phyloP scores from a whole-genome alignment of 2,329 filamentous ascomycete species.

The Sphaerulina musiva region DNA sequence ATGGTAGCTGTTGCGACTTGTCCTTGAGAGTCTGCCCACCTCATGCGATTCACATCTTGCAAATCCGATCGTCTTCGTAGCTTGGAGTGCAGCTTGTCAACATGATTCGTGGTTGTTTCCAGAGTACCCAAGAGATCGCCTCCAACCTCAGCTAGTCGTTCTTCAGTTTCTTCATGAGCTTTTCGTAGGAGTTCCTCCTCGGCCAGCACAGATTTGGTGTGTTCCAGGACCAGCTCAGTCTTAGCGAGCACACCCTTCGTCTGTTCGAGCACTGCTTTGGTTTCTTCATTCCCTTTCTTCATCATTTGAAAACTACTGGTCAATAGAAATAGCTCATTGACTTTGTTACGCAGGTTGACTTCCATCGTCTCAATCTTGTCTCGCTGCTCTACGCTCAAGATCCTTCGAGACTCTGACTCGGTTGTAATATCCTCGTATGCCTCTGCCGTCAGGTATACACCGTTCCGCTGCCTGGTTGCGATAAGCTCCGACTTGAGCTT shows the following conservation, averaged over 20 bases:
- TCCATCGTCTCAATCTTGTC: constrained; percentile 92
- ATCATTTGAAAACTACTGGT: constrained; percentile 81
- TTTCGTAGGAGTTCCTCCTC: constrained; percentile 75
- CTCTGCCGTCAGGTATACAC: constrained; percentile 86
- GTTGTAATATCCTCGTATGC: constrained; percentile 85
- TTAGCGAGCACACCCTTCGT: constrained; percentile 78
- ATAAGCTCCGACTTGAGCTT: constrained; percentile 91
- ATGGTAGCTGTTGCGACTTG: constrained; percentile 71
- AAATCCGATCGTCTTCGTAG: constrained; percentile 78
- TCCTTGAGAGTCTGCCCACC: constrained; percentile 69
- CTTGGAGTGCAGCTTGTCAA: constrained; percentile 77
- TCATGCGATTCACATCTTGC: constrained; percentile 68
- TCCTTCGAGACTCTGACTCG: constrained; percentile 84
- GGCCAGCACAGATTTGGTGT: constrained; percentile 67
- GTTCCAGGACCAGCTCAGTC: constrained; percentile 74
- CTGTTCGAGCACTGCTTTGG: constrained; percentile 63
- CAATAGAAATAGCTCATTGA: constrained; percentile 81
- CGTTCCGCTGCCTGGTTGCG: constrained; percentile 84
- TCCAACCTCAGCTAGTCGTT: constrained; percentile 66
- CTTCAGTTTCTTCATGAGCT: constrained; percentile 80
- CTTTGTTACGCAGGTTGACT: constrained; percentile 81
- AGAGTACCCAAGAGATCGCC: constrained; percentile 71
- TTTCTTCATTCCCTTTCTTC: constrained; percentile 83
- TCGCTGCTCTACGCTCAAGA: constrained; percentile 84
- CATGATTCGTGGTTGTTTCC: constrained; percentile 68